phyloP scores from a whole-genome alignment of 352 stramenopile species.

The Achlya hypogyna region DNA sequence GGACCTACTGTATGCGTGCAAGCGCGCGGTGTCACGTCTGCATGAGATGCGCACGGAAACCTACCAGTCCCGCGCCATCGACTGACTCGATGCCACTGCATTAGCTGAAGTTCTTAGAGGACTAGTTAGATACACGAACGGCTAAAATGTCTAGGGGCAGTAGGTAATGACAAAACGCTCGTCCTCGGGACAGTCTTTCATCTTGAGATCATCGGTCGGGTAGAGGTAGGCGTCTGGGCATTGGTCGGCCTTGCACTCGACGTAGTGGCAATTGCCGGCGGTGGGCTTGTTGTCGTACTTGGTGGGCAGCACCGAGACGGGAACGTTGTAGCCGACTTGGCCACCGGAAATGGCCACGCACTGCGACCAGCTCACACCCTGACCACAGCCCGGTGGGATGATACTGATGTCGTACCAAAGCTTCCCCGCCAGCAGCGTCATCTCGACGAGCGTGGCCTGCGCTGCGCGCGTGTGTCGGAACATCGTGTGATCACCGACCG shows the following conservation, averaged over 20 bases:
- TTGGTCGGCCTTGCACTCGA: conserved; percentile 20
- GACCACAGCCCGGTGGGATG: conserved; percentile 22
- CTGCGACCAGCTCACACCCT: conserved; percentile 22
- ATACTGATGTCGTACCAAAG: conserved; percentile 30
- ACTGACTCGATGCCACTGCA: background rate
- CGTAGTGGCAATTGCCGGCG: conserved; percentile 15
- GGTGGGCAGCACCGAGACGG: conserved; percentile 20
- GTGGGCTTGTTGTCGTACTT: conserved; percentile 2
- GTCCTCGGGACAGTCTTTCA: conserved; percentile 24
- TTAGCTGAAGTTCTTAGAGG: background rate
- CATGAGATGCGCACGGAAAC: conserved; percentile 79
- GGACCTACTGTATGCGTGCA: conserved; percentile 68
- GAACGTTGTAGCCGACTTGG: conserved; percentile 23
- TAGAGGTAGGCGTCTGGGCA: conserved; percentile 25
- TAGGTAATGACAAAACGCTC: conserved; percentile 27
- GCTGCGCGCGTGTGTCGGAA: conserved; percentile 20
- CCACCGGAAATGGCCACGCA: conserved; percentile 18
- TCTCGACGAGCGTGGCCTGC: conserved; percentile 23
- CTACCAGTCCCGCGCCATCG: conserved; percentile 36
- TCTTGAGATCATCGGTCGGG: conserved; percentile 24
- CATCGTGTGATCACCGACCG: conserved; percentile 20
- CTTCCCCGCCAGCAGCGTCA: conserved; percentile 23
- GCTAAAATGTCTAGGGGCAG: conserved; percentile 17
- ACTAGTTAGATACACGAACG: too few species aligned
- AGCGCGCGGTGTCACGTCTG: conserved; percentile 68